These are phyloP conservation scores for Solanum hybrid DNA, from an alignment of 305 asterid genomes.

Conservation along the genomic window DNA sequence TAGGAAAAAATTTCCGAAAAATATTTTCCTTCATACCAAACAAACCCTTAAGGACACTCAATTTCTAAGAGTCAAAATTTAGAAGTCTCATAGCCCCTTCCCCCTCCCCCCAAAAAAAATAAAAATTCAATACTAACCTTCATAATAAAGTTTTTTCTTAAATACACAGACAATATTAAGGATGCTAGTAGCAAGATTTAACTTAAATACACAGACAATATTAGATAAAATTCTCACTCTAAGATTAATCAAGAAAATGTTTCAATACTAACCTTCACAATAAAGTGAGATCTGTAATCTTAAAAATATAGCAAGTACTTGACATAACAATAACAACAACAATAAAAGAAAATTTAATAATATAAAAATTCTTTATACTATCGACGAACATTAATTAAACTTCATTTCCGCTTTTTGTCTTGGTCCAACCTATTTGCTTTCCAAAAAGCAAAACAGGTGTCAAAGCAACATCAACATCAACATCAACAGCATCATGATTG, in stretches of 20 bases:
- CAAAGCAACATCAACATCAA: background rate
- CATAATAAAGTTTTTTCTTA: no score
- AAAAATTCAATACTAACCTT: no score
- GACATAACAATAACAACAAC: background rate
- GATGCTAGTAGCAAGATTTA: background rate
- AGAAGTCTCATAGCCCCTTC: no score
- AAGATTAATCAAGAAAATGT: no score
- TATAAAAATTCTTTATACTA: background rate
- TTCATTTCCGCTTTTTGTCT: background rate
- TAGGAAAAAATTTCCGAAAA: no score
- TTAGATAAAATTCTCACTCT: background rate
- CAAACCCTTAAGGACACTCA: no score
- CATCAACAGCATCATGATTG: background rate
- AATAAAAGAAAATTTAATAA: background rate
- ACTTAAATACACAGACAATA: background rate
- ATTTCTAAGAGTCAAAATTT: no score
- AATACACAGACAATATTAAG: no score
- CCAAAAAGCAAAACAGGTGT: background rate
- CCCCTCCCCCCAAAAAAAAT: rapidly evolving
- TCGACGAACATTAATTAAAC: background rate
- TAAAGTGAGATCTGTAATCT: background rate
- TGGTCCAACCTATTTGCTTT: background rate
- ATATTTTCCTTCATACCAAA: no score
- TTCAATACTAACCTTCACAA: background rate
- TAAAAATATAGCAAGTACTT: background rate